Percentiles rank a stretch among this genome's conserved stretches.
phyloP scores from a whole-genome alignment of 495 filamentous ascomycete genomes.

The Xylona heveae region DNA sequence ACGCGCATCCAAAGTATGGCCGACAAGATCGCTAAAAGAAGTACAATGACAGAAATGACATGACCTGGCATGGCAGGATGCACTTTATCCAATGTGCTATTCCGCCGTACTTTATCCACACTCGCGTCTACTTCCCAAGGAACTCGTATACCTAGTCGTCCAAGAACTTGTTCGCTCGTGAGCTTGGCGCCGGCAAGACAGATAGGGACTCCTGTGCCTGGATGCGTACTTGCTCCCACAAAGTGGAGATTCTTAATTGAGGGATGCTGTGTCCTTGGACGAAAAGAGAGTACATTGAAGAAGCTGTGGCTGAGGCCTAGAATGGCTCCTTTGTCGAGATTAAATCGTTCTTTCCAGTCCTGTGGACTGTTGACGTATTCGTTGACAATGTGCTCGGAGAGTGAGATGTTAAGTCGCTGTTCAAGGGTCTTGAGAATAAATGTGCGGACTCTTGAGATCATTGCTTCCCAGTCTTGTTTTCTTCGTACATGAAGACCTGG shows the following conservation, averaged over 20 bases:
- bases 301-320: slow-evolving; percentile 45
- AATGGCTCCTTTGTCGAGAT: slow-evolving; percentile 49
- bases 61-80: too few species aligned
- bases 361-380: slow-evolving; percentile 39
- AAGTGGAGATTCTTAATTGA: slow-evolving; percentile 32
- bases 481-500: slow-evolving; percentile 12
- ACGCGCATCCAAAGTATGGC: too few species aligned
- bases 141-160: slow-evolving; percentile 15
- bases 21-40: too few species aligned
- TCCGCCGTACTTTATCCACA: too few species aligned
- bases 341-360: slow-evolving; percentile 40
- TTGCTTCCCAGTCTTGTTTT: slow-evolving; percentile 32
- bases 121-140: slow-evolving; percentile 17
- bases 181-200: slow-evolving; percentile 41
- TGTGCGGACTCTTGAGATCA: slow-evolving; percentile 26
- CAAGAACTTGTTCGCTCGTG: slow-evolving; percentile 32
- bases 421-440: slow-evolving; percentile 32
- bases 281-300: slow-evolving; percentile 47
- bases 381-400: slow-evolving; percentile 25
- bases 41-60: too few species aligned
- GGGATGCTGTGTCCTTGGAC: slow-evolving; percentile 32
- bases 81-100: too few species aligned
- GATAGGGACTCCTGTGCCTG: slow-evolving; percentile 51
- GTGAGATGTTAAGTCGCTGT: slow-evolving; percentile 26
- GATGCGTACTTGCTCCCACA: slow-evolving; percentile 50